Conservation (phyloP, 495 filamentous ascomycete species). For the Recurvomyces mirabilis region DNA sequence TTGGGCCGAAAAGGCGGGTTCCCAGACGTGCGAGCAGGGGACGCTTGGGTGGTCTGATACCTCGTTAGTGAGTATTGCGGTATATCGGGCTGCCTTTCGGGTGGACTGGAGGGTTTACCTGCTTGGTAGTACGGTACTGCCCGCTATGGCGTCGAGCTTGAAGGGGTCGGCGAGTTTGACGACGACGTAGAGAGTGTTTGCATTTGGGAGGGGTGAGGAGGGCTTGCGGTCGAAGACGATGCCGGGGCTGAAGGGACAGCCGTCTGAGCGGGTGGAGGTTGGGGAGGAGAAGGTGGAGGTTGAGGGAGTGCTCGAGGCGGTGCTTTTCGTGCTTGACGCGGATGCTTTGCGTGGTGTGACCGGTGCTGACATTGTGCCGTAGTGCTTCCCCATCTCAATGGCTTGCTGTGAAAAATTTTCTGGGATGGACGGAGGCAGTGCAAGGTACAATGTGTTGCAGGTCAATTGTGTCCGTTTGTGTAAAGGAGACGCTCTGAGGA, state of each 20-base stretch:
- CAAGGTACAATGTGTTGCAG: too few species aligned
- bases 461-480: too few species aligned
- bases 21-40: constrained; percentile 1
- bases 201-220: not conserved
- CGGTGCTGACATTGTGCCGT: too few species aligned
- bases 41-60: constrained; percentile 9
- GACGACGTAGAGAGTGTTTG: constrained; percentile 13
- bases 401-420: too few species aligned
- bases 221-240: constrained; percentile 8
- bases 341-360: too few species aligned
- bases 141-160: not conserved
- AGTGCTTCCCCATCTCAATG: too few species aligned
- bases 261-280: not conserved
- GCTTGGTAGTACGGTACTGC: constrained; percentile 2
- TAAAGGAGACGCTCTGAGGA: not conserved
- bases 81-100: not conserved
- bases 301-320: not conserved
- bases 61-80: not conserved
- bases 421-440: too few species aligned
- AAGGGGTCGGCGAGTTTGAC: constrained; percentile 1
- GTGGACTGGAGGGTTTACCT: not conserved
- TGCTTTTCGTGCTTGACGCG: too few species aligned
- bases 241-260: constrained; percentile 1
- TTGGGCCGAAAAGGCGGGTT: not conserved
- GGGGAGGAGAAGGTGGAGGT: not conserved